A percentile compares a stretch with the other conserved stretches of the same genome.
These are phyloP conservation scores for Oryza brachyantha DNA, from an alignment of 176 grass and related monocot genomes.

Conservation along the genomic window DNA sequence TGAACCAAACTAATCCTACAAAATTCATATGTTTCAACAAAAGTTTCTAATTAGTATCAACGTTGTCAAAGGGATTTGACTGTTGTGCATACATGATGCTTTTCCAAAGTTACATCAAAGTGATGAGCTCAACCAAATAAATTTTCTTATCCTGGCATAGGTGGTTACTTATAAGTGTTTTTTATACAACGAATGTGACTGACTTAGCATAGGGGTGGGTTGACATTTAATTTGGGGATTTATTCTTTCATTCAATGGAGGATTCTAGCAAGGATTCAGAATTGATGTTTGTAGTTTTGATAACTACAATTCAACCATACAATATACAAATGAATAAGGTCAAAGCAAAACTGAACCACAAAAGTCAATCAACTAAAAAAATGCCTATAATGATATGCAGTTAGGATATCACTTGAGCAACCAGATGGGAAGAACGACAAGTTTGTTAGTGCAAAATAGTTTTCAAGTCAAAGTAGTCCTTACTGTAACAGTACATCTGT, in stretches of 20 bases:
- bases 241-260: background rate
- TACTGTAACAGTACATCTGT: background rate
- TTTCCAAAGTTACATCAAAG: constrained; percentile 19
- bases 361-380: background rate
- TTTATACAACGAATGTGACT: background rate
- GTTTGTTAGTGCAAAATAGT: background rate
- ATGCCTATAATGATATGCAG: background rate
- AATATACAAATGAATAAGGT: background rate
- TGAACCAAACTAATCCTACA: too few relatives aligned
- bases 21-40: too few relatives aligned
- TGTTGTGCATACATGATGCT: background rate
- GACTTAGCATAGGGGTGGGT: background rate
- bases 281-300: background rate
- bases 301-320: background rate
- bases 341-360: background rate
- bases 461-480: background rate
- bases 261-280: background rate
- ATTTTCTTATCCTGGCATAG: constrained; percentile 17
- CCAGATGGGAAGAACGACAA: background rate
- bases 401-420: background rate
- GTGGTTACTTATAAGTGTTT: background rate
- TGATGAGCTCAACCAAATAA: constrained; percentile 22
- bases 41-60: too few relatives aligned
- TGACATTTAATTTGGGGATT: constrained; percentile 18
- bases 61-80: background rate